A percentile compares a stretch with the other conserved stretches of the same genome.
Conservation (phyloP, 768 basidiomycete genomes). For the Kwoniella pini region DNA sequence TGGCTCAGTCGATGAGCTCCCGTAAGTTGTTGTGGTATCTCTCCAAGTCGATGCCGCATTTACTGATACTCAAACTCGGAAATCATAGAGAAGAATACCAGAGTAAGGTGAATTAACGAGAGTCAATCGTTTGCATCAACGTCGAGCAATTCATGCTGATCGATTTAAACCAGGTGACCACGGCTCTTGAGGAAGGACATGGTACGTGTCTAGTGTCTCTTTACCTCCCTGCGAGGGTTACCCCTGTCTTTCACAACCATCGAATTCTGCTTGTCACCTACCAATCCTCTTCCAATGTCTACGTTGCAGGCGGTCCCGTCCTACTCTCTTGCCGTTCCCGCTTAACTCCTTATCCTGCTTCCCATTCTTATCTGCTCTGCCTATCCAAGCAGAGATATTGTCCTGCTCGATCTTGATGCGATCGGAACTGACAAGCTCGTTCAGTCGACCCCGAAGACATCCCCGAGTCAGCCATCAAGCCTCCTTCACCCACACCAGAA, state of each 20-base stretch:
- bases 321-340: too few species aligned
- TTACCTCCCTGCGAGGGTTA: too few species aligned
- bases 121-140: too few species aligned
- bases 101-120: slow-evolving; percentile 57
- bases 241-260: too few species aligned
- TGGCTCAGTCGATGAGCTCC: slow-evolving; percentile 39
- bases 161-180: slow-evolving; percentile 62
- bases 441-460: slow-evolving; percentile 78
- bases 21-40: slow-evolving; percentile 20
- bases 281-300: too few species aligned
- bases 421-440: not conserved
- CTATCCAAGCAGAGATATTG: too few species aligned
- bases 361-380: too few species aligned
- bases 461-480: slow-evolving; percentile 45
- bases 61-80: slow-evolving; percentile 3
- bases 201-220: slow-evolving; percentile 30
- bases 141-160: too few species aligned
- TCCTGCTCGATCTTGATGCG: not conserved
- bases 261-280: too few species aligned
- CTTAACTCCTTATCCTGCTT: too few species aligned
- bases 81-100: slow-evolving; percentile 64
- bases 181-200: slow-evolving; percentile 73
- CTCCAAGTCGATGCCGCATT: not conserved
- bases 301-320: too few species aligned
- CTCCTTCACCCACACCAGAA: slow-evolving; percentile 31